Evolutionary conservation across 768 basidiomycete species (phyloP).

Genomic region (Hortiboletus flavorubellus): DNA sequence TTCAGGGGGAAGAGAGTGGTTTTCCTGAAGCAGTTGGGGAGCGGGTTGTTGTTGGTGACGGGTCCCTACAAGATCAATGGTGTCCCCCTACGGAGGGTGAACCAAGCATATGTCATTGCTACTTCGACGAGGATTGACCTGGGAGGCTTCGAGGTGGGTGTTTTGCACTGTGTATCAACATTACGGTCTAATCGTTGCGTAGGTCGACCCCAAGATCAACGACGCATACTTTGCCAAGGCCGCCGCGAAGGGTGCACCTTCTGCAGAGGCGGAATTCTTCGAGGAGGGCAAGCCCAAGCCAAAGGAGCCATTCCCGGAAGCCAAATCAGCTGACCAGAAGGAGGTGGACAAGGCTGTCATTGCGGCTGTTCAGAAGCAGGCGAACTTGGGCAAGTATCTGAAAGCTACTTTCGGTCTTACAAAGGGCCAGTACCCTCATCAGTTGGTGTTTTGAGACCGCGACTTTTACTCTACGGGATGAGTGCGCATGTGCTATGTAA

Average conservation of each 20-base stretch:
- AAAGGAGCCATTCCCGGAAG: conserved; percentile 81
- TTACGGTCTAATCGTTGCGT: conserved; percentile 5
- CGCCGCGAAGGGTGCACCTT: conserved; percentile 59
- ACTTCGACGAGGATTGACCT: conserved; percentile 94
- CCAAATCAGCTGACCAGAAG: conserved; percentile 92
- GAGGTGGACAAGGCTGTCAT: conserved; percentile 75
- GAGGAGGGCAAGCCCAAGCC: conserved; percentile 88
- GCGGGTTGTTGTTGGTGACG: conserved; percentile 91
- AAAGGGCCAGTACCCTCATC: conserved; percentile 96
- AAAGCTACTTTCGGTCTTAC: conserved; percentile 90
- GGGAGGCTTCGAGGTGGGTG: conserved; percentile 64
- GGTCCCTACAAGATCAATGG: conserved; percentile 99
- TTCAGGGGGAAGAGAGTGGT: conserved; percentile 99
- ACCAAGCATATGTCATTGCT: conserved; percentile 98
- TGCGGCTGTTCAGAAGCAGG: conserved; percentile 84
- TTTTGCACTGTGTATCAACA: background rate
- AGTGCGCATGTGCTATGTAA: conserved; percentile 18
- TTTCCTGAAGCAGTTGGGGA: conserved; percentile 92
- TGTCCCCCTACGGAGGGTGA: conserved; percentile 95
- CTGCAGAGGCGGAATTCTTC: conserved; percentile 98
- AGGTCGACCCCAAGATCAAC: conserved; percentile 89
- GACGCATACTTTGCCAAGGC: conserved; percentile 93
- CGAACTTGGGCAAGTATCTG: conserved; percentile 90
- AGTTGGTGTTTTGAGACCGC: conserved; percentile 74
- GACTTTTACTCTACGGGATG: conserved; percentile 8